Conservation (phyloP, 768 basidiomycete species). For the Naganishia kalamii region DNA sequence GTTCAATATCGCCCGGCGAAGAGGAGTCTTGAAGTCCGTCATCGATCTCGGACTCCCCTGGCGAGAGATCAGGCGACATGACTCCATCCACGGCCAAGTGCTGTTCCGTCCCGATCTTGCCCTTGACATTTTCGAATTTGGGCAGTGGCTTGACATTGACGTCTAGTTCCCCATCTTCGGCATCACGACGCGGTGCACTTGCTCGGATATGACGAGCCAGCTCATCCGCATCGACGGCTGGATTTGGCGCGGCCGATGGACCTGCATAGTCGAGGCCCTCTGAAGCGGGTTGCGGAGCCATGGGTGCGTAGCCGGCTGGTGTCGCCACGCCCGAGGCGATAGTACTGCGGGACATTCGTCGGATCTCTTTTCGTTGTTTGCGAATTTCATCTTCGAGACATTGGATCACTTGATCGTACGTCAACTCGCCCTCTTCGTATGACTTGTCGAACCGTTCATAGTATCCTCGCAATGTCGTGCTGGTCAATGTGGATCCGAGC, state of each 20-base stretch:
- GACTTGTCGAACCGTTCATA: slow-evolving; percentile 65
- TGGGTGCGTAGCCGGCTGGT: slow-evolving; percentile 31
- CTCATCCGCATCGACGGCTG: slow-evolving; percentile 50
- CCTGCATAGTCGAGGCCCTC: slow-evolving; percentile 36
- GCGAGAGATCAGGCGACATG: slow-evolving; percentile 13
- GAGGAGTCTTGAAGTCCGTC: slow-evolving; percentile 25
- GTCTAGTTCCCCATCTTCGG: slow-evolving; percentile 19
- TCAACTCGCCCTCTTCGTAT: slow-evolving; percentile 63
- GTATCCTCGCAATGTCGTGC: slow-evolving; percentile 71
- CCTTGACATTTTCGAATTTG: slow-evolving; percentile 18
- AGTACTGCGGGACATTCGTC: slow-evolving; percentile 53
- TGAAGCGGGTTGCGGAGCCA: slow-evolving; percentile 45
- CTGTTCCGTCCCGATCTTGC: slow-evolving; percentile 6
- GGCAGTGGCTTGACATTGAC: slow-evolving; percentile 24
- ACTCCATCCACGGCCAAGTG: neutral
- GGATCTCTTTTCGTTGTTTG: slow-evolving; percentile 65
- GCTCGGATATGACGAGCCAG: slow-evolving; percentile 48
- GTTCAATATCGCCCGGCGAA: slow-evolving; percentile 50
- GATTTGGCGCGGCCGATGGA: slow-evolving; percentile 52
- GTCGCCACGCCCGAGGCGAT: slow-evolving; percentile 34
- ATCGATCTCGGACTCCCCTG: slow-evolving; percentile 35
- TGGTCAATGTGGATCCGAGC: slow-evolving; percentile 82
- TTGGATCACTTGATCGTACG: slow-evolving; percentile 68
- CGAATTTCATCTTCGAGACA: slow-evolving; percentile 80
- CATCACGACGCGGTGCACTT: slow-evolving; percentile 26